These are phyloP conservation scores for Corchorus olitorius DNA, from an alignment of 345 rosid species.

Conservation along the genomic window DNA sequence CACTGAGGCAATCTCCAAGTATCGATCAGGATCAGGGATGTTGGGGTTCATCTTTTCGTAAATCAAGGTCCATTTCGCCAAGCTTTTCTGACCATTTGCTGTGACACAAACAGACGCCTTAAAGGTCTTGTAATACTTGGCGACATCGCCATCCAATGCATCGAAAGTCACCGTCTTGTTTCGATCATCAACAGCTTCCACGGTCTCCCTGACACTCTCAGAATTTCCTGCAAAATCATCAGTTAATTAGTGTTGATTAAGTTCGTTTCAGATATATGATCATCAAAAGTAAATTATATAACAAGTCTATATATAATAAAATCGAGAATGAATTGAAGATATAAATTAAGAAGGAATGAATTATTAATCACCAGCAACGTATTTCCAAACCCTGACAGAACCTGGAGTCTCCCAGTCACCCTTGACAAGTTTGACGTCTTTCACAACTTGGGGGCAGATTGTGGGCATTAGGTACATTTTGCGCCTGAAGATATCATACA, in stretches of 20 bases:
- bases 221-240: slow-evolving; percentile 8
- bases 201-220: slow-evolving; percentile 6
- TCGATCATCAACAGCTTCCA: slow-evolving; percentile 21
- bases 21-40: slow-evolving; percentile 16
- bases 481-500: slow-evolving; percentile 11
- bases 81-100: slow-evolving; percentile 4
- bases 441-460: slow-evolving; percentile 9
- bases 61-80: slow-evolving; percentile 28
- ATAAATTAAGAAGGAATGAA: no score
- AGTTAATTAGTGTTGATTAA: neutral
- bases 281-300: neutral
- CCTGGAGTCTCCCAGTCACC: slow-evolving; percentile 27
- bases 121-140: slow-evolving; percentile 20
- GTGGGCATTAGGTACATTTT: slow-evolving; percentile 14
- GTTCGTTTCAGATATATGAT: no score
- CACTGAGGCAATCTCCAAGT: neutral
- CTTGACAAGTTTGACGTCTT: slow-evolving; percentile 21
- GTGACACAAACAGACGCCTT: neutral
- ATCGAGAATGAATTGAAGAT: neutral
- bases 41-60: slow-evolving; percentile 25
- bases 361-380: slow-evolving; percentile 21
- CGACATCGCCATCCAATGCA: slow-evolving; percentile 11
- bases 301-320: neutral
- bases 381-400: slow-evolving; percentile 24
- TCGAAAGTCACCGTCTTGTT: slow-evolving; percentile 14